A percentile compares a stretch with the other conserved stretches of the same genome.
phyloP scores from a whole-genome alignment of 2,329 filamentous ascomycete genomes.

The Ilyonectria robusta region DNA sequence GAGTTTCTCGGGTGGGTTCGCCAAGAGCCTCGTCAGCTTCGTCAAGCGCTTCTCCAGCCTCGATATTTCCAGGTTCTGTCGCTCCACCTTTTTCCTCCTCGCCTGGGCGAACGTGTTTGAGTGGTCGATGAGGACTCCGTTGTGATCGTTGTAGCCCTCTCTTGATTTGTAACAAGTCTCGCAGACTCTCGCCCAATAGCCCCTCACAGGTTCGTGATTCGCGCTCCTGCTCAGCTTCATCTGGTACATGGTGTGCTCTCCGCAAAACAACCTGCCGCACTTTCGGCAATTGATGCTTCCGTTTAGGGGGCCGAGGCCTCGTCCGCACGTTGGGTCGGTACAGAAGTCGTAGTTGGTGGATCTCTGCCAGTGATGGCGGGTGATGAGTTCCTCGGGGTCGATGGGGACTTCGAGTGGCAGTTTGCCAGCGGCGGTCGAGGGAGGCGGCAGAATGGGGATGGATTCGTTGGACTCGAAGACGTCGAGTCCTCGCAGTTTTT shows the following conservation, averaged over 20 bases:
- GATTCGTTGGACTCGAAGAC: conserved; percentile 94
- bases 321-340: conserved; percentile 88
- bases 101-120: conserved; percentile 78
- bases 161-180: conserved; percentile 99
- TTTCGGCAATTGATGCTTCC: conserved; percentile 94
- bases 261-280: conserved; percentile 94
- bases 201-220: conserved; percentile 88
- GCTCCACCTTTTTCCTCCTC: conserved; percentile 85
- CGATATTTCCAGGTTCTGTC: conserved; percentile 88
- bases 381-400: conserved; percentile 93
- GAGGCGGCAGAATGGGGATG: conserved; percentile 51
- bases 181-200: conserved; percentile 94
- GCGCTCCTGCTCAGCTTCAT: conserved; percentile 96
- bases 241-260: conserved; percentile 99
- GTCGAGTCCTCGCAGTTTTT: conserved; percentile 92
- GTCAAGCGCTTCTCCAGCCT: conserved; percentile 92
- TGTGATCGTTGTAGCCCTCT: conserved; percentile 94
- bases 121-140: conserved; percentile 79
- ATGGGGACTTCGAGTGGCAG: conserved; percentile 59
- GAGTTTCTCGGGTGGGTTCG: conserved; percentile 79
- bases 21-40: conserved; percentile 87
- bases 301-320: conserved; percentile 82
- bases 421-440: conserved; percentile 56
- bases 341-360: conserved; percentile 82
- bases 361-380: conserved; percentile 89